Evolutionary conservation across 2,329 filamentous ascomycete genomes (phyloP).

Genomic region (Plectosphaerella cucumerina): DNA sequence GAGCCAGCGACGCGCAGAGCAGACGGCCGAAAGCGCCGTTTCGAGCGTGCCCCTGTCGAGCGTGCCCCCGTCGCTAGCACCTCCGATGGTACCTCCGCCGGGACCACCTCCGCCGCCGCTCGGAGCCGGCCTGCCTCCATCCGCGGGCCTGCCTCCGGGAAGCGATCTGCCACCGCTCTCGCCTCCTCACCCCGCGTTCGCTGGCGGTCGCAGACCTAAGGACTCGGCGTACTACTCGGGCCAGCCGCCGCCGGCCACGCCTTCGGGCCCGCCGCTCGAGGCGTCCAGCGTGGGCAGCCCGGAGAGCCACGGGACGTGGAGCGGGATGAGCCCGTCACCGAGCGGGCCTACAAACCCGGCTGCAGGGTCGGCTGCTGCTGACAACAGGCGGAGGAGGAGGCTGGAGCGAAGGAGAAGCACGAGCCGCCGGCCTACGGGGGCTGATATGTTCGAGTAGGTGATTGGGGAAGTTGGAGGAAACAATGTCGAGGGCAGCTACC

Average conservation of each 20-base stretch:
- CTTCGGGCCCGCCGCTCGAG: constrained; percentile 31
- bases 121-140: no score
- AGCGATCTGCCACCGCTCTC: constrained; percentile 39
- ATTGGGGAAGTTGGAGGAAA: no score
- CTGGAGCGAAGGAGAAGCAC: constrained; percentile 46
- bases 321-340: constrained; percentile 44
- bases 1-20: constrained; percentile 40
- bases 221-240: constrained; percentile 61
- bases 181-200: constrained; percentile 54
- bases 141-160: neutral
- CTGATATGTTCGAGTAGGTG: constrained; percentile 35
- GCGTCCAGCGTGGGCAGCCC: constrained; percentile 43
- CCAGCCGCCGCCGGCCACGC: constrained; percentile 32
- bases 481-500: no score
- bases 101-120: no score
- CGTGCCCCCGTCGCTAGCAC: no score
- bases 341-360: constrained; percentile 32
- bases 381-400: constrained; percentile 52
- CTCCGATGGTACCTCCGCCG: no score
- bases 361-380: constrained; percentile 31
- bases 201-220: constrained; percentile 44
- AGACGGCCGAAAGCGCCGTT: constrained; percentile 34
- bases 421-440: constrained; percentile 25
- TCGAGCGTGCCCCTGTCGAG: neutral
- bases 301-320: constrained; percentile 48